phyloP scores from a whole-genome alignment of 352 stramenopile species.

The Globisporangium megalacanthum region DNA sequence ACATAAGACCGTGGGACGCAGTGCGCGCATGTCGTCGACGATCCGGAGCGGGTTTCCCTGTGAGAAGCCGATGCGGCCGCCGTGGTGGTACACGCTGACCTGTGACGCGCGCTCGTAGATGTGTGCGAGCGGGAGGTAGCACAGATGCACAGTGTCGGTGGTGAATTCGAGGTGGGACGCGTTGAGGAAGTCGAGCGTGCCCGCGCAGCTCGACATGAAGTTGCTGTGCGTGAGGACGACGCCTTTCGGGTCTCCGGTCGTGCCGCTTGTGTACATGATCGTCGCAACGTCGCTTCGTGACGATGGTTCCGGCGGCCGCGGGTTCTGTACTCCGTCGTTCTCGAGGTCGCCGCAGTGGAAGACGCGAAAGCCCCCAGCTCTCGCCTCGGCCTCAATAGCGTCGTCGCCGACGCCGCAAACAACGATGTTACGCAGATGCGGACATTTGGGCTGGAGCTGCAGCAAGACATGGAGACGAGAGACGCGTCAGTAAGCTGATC shows the following conservation, averaged over 20 bases:
- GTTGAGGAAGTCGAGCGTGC: constrained; percentile 36
- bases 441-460: constrained; percentile 29
- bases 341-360: constrained; percentile 36
- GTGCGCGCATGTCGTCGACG: constrained; percentile 89
- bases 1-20: constrained; percentile 90
- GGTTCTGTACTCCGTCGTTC: constrained; percentile 26
- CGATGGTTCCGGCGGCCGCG: constrained; percentile 24
- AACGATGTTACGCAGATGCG: constrained; percentile 41
- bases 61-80: constrained; percentile 91
- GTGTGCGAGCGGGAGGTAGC: constrained; percentile 95
- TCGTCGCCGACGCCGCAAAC: constrained; percentile 32
- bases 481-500: background rate
- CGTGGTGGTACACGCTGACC: constrained; percentile 53
- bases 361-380: constrained; percentile 29
- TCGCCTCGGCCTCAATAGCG: constrained; percentile 28
- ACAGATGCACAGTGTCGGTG: constrained; percentile 88
- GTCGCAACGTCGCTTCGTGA: constrained; percentile 81
- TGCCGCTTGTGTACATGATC: constrained; percentile 95
- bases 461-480: background rate
- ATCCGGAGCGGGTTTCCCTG: constrained; percentile 87
- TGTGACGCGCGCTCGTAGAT: constrained; percentile 90
- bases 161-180: constrained; percentile 18
- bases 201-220: constrained; percentile 28
- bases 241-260: constrained; percentile 94
- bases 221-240: constrained; percentile 92